Base-by-base conservation (phyloP, 148 eudicot genomes). In the Rheum nobile region DNA sequence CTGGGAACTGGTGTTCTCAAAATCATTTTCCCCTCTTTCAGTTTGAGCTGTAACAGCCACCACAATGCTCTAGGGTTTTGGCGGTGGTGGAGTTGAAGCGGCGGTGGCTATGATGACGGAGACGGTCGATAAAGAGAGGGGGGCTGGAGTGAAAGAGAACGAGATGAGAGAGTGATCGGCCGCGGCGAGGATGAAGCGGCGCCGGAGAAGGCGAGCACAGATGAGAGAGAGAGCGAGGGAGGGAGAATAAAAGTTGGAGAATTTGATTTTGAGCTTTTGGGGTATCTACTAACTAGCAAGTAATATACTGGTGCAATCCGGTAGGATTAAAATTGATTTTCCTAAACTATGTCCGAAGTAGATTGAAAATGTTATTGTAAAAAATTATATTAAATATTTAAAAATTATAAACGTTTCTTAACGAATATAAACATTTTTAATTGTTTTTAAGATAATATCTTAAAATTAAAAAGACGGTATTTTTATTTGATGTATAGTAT, bases 1-100 rank as follows among this genome's bases (percentile, higher is more conserved):
- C 79, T 81, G 0, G 84, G 82, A 22, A 90, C 89, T 21, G 98
- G 97, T 37, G 97, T 93, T 75, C 97, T 80, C 61, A 88, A 61
- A 47, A 91, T 89, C 94, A 91, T 91, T 42, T 35, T 82, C 68
- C 31, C 54, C 22, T 65, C 10, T 65, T 17, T 5, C 10, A 65
- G 41, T 34, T 24, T 12, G 32, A 32, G 39, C n/a, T 65, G 70
- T 17, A 14, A 5, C 70, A 14, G 4, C 39, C n/a, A 17, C 39
- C 67, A 57, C 67, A 10, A 24, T 24, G 67, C 34, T n/a, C n/a
- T 32, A 65, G 41, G 70, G 70, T 34, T 65, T 65, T 65, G 70
- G 34, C 16, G 34, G 9, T 29, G 34, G 31, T 12, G 67, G 34
- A 59, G 67, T 19, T 54, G 61, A 54, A 54, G 61, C 11, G 61